Base-by-base conservation (phyloP, 176 grass and related monocot genomes). In the Oryza longistaminata region DNA sequence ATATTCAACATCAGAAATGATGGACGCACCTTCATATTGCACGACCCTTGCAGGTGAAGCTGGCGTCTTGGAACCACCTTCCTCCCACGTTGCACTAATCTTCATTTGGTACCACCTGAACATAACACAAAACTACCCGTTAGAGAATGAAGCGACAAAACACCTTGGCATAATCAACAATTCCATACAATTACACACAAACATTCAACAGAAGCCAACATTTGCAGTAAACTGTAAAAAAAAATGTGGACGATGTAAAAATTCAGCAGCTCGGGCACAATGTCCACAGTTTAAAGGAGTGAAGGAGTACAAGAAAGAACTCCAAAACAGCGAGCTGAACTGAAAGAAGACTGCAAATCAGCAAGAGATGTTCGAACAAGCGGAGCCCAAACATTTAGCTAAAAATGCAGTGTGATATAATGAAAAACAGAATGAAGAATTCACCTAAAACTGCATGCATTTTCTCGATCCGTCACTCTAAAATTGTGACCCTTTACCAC, bases 81-180 rank as follows among this genome's bases (percentile, higher is more conserved):
- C 93, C 77, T 99, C 96, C 89, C 89, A 96, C 72, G 89, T 92
- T 75, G 89, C 90, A 88, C 86, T 96, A 69, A 96, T 92, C 78
- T 99, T 99, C 87, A 99, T 90, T 68, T 96, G 89, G 34, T 99
- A 99, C 96, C 96, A 96, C 82, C 96, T 99, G 86, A 75, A 87
- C 65, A 64, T 49, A 75, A 87, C 71, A 61, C 50, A 79, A 80
- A 53, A 70, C 21, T 64, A 31, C 29, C 29, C 12, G 37, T 73
- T 14, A 69, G n/a, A 83, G 7, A 81, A 78, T 0, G 43, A 26
- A 86, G 35, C 67, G 67, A 82, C n/a, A 70, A n/a, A 39, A 77
- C 29, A 27, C 22, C 43, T 15, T 17, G 15, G 29, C 22, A 26
- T 25, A 81, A 39, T 40, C 1, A 77, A 58, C 3, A 68, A 16